These are phyloP conservation scores for Phytopythium mirpurense DNA, from an alignment of 352 stramenopile species.

Conservation along the genomic window DNA sequence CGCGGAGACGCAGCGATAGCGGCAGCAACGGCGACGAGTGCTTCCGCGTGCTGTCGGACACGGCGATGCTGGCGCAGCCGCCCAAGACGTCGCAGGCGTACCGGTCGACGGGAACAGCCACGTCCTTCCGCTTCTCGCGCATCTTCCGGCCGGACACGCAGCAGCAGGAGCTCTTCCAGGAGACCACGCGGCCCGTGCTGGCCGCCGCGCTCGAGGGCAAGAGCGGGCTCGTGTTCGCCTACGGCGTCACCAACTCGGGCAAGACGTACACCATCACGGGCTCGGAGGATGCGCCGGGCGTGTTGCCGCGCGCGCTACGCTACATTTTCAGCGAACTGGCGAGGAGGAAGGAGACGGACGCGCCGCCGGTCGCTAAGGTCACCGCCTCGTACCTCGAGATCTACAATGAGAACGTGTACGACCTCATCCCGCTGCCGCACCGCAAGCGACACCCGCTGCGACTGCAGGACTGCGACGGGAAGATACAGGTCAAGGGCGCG, in stretches of 20 bases:
- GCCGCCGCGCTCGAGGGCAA: conserved; percentile 82
- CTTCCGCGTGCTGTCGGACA: conserved; percentile 66
- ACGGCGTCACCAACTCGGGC: conserved; percentile 98
- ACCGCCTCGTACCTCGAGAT: conserved; percentile 97
- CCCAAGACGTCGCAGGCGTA: conserved; percentile 75
- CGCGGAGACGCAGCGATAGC: not conserved
- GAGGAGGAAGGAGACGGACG: conserved; percentile 35
- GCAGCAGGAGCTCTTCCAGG: conserved; percentile 91
- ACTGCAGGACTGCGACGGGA: conserved; percentile 83
- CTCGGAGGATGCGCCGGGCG: conserved; percentile 58
- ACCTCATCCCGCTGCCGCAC: conserved; percentile 81
- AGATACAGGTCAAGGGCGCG: conserved; percentile 85
- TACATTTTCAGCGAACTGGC: conserved; percentile 65
- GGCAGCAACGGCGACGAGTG: conserved; percentile 25
- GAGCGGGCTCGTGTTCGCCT: conserved; percentile 94
- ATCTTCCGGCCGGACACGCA: conserved; percentile 77
- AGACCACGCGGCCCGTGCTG: conserved; percentile 87
- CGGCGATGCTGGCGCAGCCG: conserved; percentile 52
- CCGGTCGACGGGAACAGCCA: conserved; percentile 67
- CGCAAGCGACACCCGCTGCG: conserved; percentile 57
- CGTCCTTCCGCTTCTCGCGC: conserved; percentile 74
- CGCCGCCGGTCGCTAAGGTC: conserved; percentile 34
- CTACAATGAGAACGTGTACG: conserved; percentile 98
- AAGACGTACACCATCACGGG: conserved; percentile 99
- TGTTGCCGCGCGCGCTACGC: conserved; percentile 80